These are phyloP conservation scores for Tarenaya hassleriana DNA, from an alignment of 345 rosid species.

Conservation along the genomic window DNA sequence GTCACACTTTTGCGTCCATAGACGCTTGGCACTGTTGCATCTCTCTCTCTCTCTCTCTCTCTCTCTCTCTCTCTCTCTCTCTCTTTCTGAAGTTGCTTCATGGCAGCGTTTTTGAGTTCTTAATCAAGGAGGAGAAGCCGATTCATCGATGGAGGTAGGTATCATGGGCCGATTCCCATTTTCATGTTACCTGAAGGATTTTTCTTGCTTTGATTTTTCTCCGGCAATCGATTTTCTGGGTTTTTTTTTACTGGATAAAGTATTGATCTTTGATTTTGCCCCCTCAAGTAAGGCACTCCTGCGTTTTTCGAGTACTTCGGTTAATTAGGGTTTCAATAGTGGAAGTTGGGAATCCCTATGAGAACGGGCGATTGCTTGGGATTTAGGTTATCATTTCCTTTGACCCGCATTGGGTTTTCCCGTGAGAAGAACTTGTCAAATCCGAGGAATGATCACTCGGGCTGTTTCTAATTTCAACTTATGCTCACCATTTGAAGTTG, in stretches of 20 bases:
- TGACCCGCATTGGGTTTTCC: background rate
- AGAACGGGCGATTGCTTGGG: conserved; percentile 5
- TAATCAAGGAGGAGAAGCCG: conserved; percentile 9
- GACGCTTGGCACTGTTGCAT: conserved; percentile 31
- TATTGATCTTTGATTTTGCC: no score
- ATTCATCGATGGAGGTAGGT: conserved; percentile 30
- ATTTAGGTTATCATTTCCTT: conserved; percentile 19
- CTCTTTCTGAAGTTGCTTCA: background rate
- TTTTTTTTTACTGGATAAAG: background rate
- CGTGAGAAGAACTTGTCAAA: background rate
- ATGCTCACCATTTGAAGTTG: no score
- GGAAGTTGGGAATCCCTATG: background rate
- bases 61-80: conserved; percentile 8
- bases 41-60: conserved; percentile 3
- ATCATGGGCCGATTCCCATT: conserved; percentile 22
- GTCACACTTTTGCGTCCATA: conserved; percentile 20
- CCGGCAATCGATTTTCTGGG: background rate
- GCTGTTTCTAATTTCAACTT: background rate
- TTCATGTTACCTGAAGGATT: conserved; percentile 15
- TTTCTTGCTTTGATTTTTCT: conserved; percentile 12
- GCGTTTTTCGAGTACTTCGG: conserved; percentile 1
- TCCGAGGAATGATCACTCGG: background rate
- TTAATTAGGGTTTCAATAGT: conserved; percentile 13
- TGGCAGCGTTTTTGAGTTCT: conserved; percentile 1
- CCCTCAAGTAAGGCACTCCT: no score